Base-by-base conservation (phyloP, 148 eudicot genomes). In the Chenopodium suecicum region DNA sequence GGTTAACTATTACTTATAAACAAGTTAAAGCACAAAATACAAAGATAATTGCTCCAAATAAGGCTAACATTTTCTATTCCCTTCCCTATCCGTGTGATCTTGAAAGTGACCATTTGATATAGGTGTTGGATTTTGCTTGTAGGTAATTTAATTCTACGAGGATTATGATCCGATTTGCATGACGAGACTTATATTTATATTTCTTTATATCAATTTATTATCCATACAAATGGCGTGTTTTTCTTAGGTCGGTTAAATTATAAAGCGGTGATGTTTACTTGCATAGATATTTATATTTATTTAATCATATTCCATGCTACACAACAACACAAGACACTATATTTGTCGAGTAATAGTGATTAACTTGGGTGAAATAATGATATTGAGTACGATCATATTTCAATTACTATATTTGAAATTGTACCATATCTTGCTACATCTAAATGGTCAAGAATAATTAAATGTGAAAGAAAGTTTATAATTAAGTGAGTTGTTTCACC, bases 31-130 rank as follows among this genome's bases (percentile, higher is more conserved):
- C 56, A 52, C 17, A 56, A 3, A 17, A 56, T 17, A 56, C 19
- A 14, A 56, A 56, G 62, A 17, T 8, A 76, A 17, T 17, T 20
- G 48, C 48, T 60, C 31, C 68, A 58, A 76, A 41, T 41, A 41
- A 17, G 4, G 20, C 25, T 22, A 58, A 31, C 34, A 54, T 58
- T 60, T 58, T 19, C 17, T 76, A 32, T 56, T 9, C 25, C 9
- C 54, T 50, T 50, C 66, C 25, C 9, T 74, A 74, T 50, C 78
- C 22, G 4, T 19, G 41, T 29, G 64, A 50, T 54, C 13, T 54
- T 56, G 70, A 77, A 62, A 77, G 79, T 77, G 70, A 77, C 79
- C 31, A 11, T 62, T 77, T 62, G 79, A 77, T 62, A 62, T 76
- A 1, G 79, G 62, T 77, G 79, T 34, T 63, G 68, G 16, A 34